Percentiles rank a stretch among this genome's conserved stretches.
Evolutionary conservation across 768 basidiomycete species (phyloP).

Genomic region (Galerina marginata): DNA sequence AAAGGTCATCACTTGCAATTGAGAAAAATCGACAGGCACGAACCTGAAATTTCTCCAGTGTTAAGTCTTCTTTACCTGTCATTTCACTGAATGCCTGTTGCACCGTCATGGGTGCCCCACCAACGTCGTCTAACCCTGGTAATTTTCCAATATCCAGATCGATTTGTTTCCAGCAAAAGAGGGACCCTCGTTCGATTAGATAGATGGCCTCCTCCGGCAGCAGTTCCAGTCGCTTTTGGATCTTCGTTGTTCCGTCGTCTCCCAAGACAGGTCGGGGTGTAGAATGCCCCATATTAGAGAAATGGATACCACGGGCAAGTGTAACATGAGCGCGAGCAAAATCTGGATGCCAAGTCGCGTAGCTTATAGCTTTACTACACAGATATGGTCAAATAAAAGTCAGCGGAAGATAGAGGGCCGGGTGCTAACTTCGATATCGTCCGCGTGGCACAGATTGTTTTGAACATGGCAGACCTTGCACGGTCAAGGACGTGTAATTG

Average conservation of each 20-base stretch:
- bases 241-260: conserved; percentile 44
- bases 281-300: conserved; percentile 82
- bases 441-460: conserved; percentile 73
- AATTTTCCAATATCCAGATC: conserved; percentile 35
- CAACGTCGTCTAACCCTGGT: conserved; percentile 43
- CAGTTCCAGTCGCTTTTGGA: conserved; percentile 76
- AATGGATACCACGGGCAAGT: conserved; percentile 81
- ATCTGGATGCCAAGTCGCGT: conserved; percentile 79
- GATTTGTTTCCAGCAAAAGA: conserved; percentile 80
- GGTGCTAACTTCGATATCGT: conserved; percentile 72
- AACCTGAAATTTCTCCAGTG: conserved; percentile 91
- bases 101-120: conserved; percentile 83
- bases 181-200: conserved; percentile 86
- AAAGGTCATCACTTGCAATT: conserved; percentile 3
- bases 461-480: conserved; percentile 86
- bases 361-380: conserved; percentile 75
- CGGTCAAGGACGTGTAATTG: conserved; percentile 84
- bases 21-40: background rate
- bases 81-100: conserved; percentile 90
- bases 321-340: conserved; percentile 71
- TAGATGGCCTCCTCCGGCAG: conserved; percentile 96
- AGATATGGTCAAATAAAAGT: background rate
- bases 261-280: conserved; percentile 52
- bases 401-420: background rate
- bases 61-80: conserved; percentile 79